Evolutionary conservation across 176 grass and related monocot genomes (phyloP), one percentile per base, ranked within the genome.

Genomic region (Juncus effusus): DNA sequence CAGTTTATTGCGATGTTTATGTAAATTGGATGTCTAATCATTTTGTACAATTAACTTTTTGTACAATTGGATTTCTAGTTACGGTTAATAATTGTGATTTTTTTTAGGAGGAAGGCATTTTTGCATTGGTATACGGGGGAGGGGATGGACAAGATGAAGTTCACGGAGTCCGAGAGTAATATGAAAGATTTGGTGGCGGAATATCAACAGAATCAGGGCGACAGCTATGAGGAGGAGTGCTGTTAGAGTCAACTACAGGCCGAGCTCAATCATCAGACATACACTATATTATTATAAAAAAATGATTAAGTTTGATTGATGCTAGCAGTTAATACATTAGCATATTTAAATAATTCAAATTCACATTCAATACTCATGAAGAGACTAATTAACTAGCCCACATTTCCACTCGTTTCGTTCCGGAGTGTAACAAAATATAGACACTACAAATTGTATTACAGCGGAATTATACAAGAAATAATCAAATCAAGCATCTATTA

Each of bases 161-260:
- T 78, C 75, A 78, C 75, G 4, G 75, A 78, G 54, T 53, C 75
- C 0, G 75, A 78, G 40, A 78, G 75, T 56, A 78, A 78, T 13
- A 78, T 78, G 75, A 78, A 78, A 19, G 75, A 69, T 37, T 36
- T 78, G 38, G 75, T 78, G 2, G 35, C 75, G 1, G 75, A 78
- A 36, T 78, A 78, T 36, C 75, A 78, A 45, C 75, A 78, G 54
- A 67, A 78, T 45, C 75, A 78, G 75, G 75, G 70, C 49, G 75
- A 63, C 40, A 74, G 63, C 2, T 65, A 59, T 5, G 80, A 82
- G 15, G 80, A 77, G 13, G 74, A 82, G 37, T 51, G n/a, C n/a
- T n/a, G n/a, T n/a, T n/a, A n/a, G n/a, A n/a, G n/a, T n/a, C n/a
- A n/a, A n/a, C n/a, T n/a, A n/a, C n/a, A n/a, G n/a, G n/a, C n/a